Conservation (phyloP, 352 stramenopile genomes). For the Ophiocytium majus region DNA sequence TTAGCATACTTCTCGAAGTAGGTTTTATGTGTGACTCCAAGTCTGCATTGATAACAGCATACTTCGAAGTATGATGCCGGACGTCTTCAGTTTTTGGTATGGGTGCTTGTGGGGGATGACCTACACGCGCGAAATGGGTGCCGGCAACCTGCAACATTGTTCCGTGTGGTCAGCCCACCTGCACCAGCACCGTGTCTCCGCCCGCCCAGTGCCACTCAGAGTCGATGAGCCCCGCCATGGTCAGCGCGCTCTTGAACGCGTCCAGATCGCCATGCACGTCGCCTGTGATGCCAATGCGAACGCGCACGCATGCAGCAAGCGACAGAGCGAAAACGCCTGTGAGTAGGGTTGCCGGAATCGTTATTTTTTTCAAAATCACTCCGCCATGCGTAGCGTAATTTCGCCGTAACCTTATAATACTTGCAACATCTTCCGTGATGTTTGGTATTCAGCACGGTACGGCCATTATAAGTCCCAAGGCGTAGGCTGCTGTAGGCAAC, state of each 20-base stretch:
- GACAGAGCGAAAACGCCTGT: background rate
- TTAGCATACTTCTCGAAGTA: too few species aligned
- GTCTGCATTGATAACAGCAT: too few species aligned
- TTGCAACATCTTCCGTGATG: too few species aligned
- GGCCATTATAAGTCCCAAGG: background rate
- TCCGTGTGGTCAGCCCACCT: too few species aligned
- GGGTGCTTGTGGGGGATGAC: too few species aligned
- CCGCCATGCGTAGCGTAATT: background rate
- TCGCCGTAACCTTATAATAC: background rate
- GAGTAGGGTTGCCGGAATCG: background rate
- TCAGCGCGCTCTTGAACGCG: conserved; percentile 40
- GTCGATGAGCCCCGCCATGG: conserved; percentile 35
- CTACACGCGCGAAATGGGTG: too few species aligned
- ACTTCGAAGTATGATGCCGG: too few species aligned
- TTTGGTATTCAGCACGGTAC: too few species aligned
- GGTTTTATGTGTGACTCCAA: too few species aligned
- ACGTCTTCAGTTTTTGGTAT: too few species aligned
- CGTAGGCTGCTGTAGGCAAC: background rate
- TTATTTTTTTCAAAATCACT: background rate
- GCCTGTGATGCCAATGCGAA: background rate
- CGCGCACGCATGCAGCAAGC: background rate
- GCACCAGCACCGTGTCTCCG: conserved; percentile 45
- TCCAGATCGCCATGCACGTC: conserved; percentile 17
- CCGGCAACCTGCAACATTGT: too few species aligned
- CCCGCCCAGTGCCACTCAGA: conserved; percentile 30